Evolutionary conservation across 192 early-diverging fungal species (phyloP).

Genomic region (Umbelopsis sp.): DNA sequence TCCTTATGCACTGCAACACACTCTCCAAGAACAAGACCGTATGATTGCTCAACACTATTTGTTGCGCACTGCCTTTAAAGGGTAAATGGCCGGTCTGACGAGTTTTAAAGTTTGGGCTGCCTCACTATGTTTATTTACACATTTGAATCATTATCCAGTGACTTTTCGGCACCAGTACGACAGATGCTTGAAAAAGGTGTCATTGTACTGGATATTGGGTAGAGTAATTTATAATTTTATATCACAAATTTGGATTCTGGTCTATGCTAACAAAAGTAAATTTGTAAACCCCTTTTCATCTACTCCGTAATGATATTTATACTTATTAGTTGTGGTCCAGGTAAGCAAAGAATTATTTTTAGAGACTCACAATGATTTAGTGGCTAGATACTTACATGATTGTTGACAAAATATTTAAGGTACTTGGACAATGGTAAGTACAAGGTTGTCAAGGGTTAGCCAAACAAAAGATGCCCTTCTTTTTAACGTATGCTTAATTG

Average conservation of each 20-base stretch:
- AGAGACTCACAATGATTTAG: not conserved
- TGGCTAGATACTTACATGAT: not conserved
- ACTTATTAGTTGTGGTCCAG: constrained; percentile 1
- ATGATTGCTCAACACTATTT: constrained; percentile 47
- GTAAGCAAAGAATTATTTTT: not conserved
- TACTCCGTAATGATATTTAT: not conserved
- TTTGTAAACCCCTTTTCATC: not conserved
- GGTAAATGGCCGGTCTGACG: not conserved
- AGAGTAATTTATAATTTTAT: not conserved
- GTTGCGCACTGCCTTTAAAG: constrained; percentile 38
- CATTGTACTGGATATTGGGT: constrained; percentile 34
- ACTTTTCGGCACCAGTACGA: constrained; percentile 28
- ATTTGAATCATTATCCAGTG: not conserved
- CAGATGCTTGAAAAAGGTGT: constrained; percentile 28
- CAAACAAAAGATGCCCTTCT: no score
- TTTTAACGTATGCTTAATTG: no score
- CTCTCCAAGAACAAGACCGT: constrained; percentile 42
- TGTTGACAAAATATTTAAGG: constrained; percentile 6
- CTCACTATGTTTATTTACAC: no score
- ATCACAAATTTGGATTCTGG: not conserved
- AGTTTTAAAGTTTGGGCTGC: no score
- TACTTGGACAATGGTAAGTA: constrained; percentile 38
- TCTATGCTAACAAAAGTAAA: not conserved
- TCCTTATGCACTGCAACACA: constrained; percentile 29
- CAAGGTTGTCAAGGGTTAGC: no score